Conservation (phyloP, 306 rosid species). For the Abrus precatorius region DNA sequence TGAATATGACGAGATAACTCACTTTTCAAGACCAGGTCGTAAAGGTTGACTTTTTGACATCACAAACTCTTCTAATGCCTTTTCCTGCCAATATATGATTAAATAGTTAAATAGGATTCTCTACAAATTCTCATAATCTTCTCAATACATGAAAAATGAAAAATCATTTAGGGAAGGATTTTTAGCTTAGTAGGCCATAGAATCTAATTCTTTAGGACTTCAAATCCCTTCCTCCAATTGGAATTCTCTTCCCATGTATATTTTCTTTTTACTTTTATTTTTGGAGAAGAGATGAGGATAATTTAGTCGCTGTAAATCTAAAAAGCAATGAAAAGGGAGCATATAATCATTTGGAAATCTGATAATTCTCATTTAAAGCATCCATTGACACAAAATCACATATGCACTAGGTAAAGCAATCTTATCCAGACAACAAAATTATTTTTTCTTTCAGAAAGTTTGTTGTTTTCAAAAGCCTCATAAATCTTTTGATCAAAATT, state of each 20-base stretch:
- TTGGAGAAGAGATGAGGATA: slow-evolving; percentile 1
- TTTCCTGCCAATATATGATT: slow-evolving; percentile 67
- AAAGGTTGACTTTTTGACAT: slow-evolving; percentile 74
- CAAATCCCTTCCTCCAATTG: neutral
- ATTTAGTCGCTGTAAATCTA: neutral
- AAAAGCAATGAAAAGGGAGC: slow-evolving; percentile 8
- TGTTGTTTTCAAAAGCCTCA: neutral
- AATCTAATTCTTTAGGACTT: slow-evolving; percentile 40
- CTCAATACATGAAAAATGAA: slow-evolving; percentile 28
- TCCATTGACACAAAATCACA: slow-evolving; percentile 1
- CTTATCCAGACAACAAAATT: neutral
- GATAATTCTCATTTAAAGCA: slow-evolving; percentile 7
- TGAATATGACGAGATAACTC: slow-evolving; percentile 56
- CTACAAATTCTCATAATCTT: slow-evolving; percentile 29
- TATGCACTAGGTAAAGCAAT: neutral
- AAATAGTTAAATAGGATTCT: slow-evolving; percentile 45
- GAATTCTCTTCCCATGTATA: neutral
- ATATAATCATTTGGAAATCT: neutral
- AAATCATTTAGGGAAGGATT: slow-evolving; percentile 32
- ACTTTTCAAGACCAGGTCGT: slow-evolving; percentile 94
- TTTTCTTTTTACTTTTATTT: slow-evolving; percentile 3
- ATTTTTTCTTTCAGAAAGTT: neutral
- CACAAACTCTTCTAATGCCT: slow-evolving; percentile 75
- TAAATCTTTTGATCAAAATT: neutral
- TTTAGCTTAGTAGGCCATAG: slow-evolving; percentile 36